A percentile compares a stretch with the other conserved stretches of the same genome.
Conservation (phyloP, 345 rosid species). For the Brassica juncea region DNA sequence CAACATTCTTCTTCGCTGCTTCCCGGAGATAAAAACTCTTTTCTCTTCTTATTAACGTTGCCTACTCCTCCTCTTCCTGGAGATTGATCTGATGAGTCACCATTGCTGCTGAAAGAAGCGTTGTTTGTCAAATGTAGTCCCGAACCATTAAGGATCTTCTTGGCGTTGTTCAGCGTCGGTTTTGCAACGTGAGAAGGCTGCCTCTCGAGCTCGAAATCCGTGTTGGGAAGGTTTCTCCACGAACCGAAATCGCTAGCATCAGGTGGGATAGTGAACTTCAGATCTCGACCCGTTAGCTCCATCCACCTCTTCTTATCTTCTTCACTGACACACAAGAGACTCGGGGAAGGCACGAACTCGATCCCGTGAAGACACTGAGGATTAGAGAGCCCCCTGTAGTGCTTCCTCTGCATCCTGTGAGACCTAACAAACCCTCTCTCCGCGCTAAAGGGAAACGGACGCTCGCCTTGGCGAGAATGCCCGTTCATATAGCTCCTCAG, state of each 20-base stretch:
- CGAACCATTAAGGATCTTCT: constrained; percentile 77
- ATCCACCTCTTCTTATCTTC: constrained; percentile 91
- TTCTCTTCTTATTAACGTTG: constrained; percentile 56
- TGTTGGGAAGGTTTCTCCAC: constrained; percentile 92
- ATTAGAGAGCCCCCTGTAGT: constrained; percentile 93
- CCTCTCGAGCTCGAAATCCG: constrained; percentile 66
- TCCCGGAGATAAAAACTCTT: constrained; percentile 71
- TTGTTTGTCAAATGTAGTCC: constrained; percentile 78
- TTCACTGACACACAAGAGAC: constrained; percentile 67
- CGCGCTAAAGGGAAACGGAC: constrained; percentile 79
- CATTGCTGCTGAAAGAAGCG: constrained; percentile 62
- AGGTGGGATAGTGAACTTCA: constrained; percentile 68
- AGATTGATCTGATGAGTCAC: constrained; percentile 71
- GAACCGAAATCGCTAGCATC: constrained; percentile 94
- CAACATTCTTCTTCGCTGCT: constrained; percentile 68
- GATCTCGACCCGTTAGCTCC: constrained; percentile 89
- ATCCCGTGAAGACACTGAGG: constrained; percentile 97
- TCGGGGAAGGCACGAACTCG: constrained; percentile 77
- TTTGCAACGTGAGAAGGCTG: constrained; percentile 46
- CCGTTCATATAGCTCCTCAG: constrained; percentile 97
- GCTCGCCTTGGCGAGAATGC: constrained; percentile 96
- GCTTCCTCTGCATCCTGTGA: constrained; percentile 98
- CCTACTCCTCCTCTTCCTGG: constrained; percentile 43
- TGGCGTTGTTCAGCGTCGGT: constrained; percentile 50
- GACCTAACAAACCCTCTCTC: constrained; percentile 96